phyloP scores from a whole-genome alignment of 495 filamentous ascomycete genomes.

The Aspergillus coremiiformis region DNA sequence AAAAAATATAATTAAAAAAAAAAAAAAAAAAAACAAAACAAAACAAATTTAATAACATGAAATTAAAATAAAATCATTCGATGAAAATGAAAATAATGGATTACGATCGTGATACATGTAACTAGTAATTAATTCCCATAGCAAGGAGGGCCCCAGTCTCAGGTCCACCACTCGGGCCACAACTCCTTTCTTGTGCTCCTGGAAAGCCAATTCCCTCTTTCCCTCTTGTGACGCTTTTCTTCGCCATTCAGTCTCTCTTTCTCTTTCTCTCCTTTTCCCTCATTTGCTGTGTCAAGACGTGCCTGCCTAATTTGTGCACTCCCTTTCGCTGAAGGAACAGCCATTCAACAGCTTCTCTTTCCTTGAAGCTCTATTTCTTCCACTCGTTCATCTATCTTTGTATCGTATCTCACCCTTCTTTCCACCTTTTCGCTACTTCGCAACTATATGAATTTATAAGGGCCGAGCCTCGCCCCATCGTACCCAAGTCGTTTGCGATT shows the following conservation, averaged over 20 bases:
- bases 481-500: slow-evolving; percentile 12
- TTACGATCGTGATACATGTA: slow-evolving; percentile 1
- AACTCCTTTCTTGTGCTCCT: slow-evolving; percentile 34
- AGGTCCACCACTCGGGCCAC: slow-evolving; percentile 26
- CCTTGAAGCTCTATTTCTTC: slow-evolving; percentile 32
- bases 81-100: background rate
- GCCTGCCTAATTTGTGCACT: slow-evolving; percentile 35
- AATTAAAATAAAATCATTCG: background rate
- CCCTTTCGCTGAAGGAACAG: slow-evolving; percentile 20
- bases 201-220: slow-evolving; percentile 14
- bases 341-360: slow-evolving; percentile 22
- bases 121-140: background rate
- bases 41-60: slow-evolving; percentile 2
- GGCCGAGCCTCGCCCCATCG: slow-evolving; percentile 5
- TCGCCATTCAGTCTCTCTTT: slow-evolving; percentile 21
- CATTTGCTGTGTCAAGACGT: slow-evolving; percentile 36
- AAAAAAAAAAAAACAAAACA: background rate
- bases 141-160: slow-evolving; percentile 14
- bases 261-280: slow-evolving; percentile 33
- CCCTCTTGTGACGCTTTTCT: slow-evolving; percentile 16
- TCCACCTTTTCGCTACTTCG: slow-evolving; percentile 14
- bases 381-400: slow-evolving; percentile 42
- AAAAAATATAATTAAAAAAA: slow-evolving; percentile 4
- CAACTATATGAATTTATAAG: background rate
- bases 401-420: slow-evolving; percentile 24